A percentile compares a stretch with the other conserved stretches of the same genome.
These are phyloP conservation scores for Aspergillus saccharolyticus DNA, from an alignment of 495 filamentous ascomycete genomes.

Conservation along the genomic window DNA sequence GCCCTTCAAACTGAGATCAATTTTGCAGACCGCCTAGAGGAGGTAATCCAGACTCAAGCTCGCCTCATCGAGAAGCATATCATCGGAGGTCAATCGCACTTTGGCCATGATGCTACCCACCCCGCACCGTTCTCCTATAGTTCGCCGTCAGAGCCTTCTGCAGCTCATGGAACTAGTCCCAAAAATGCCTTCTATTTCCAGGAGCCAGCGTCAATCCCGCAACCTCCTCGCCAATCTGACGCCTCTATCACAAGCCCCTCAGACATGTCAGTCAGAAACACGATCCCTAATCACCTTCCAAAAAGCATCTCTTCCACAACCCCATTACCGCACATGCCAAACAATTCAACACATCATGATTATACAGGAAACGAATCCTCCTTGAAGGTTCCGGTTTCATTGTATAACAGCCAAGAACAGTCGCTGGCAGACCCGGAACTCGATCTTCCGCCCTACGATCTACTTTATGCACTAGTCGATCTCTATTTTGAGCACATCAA, in stretches of 20 bases:
- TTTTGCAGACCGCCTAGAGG: constrained; percentile 41
- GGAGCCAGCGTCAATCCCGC: constrained; percentile 27
- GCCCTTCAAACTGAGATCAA: background rate
- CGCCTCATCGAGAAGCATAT: constrained; percentile 49
- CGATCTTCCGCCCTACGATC: constrained; percentile 78
- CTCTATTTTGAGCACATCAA: constrained; percentile 90
- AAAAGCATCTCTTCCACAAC: constrained; percentile 20
- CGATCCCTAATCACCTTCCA: constrained; percentile 22
- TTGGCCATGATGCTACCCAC: constrained; percentile 24
- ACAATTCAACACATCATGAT: constrained; percentile 23
- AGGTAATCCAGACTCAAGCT: constrained; percentile 43
- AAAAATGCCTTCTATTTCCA: constrained; percentile 33
- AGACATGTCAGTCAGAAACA: constrained; percentile 30
- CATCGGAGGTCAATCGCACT: constrained; percentile 26
- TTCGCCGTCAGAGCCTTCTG: constrained; percentile 42
- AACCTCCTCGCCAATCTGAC: constrained; percentile 29
- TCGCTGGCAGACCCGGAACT: constrained; percentile 55
- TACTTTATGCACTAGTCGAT: constrained; percentile 75
- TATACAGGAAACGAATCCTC: constrained; percentile 45
- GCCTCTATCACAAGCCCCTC: constrained; percentile 34
- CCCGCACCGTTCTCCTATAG: constrained; percentile 33
- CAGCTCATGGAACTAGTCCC: constrained; percentile 34
- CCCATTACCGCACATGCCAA: constrained; percentile 22
- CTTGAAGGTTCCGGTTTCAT: constrained; percentile 37
- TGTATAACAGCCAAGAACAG: constrained; percentile 41